Base-by-base conservation (phyloP, 257 asterid genomes). In the Linderniella brevidens region DNA sequence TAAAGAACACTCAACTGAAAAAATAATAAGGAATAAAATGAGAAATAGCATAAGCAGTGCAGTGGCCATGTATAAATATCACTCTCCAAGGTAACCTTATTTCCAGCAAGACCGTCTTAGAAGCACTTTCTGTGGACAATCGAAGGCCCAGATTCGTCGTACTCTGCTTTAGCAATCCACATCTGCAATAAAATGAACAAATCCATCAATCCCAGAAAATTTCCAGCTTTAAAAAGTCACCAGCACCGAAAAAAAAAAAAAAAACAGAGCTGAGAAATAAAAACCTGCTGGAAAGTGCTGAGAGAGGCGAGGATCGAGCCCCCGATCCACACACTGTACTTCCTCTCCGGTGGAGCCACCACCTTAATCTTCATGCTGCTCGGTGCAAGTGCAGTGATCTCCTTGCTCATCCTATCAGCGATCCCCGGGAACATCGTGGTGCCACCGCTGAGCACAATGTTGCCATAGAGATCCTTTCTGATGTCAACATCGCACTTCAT, bases 131-230 rank as follows among this genome's bases (percentile, higher is more conserved):
- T 69, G 77, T 73, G 80, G 20, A 73, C 80, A 56, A 73, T 73
- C 1, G 80, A 73, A 9, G 80, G 80, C 1, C 80, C 80, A 5
- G 80, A 69, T 53, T 73, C 80, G 1, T 73, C 80, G 18, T 73
- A 73, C 63, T 73, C 80, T 9, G 74, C 77, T 35, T 73, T 73
- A 17, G 80, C 80, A 42, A 73, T 73, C 80, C 80, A 73, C 80
- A 66, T 70, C 77, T 70, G 64, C 73, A 50, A 44, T 17, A 41
- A 55, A 35, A 17, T n/a, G 19, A 47, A 47, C 47, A 44, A 42
- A 25, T 25, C 3, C 32, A 25, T 25, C 32, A 25, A 25, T 25
- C 32, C 32, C 32, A 25, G 3, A 6, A 25, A 25, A 25, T 25
- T 25, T 25, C 6, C 32, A 25, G n/a, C n/a, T n/a, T n/a, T n/a